Evolutionary conservation across 2,329 filamentous ascomycete species (phyloP), one percentile per base, ranked within the genome.

Genomic region (Fusarium avenaceum): DNA sequence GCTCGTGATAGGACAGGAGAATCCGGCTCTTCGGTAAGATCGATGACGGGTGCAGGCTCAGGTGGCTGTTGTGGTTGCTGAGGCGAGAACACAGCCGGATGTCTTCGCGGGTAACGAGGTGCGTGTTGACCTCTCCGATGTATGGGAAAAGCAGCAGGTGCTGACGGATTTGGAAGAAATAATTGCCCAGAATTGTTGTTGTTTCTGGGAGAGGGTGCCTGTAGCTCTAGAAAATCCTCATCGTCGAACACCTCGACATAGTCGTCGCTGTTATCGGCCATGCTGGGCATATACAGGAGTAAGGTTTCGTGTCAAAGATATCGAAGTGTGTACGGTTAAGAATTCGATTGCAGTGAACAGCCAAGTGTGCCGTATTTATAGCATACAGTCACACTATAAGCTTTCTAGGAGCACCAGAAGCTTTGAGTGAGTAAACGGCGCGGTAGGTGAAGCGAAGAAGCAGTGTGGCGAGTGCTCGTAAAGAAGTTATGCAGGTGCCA

Each of bases 21-120:
- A 71, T 86, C 84, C 0, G 83, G 82, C 65, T 85, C 84, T 11
- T 78, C 79, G 1, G 84, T 86, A 47, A 87, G 74, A 58, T 86
- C 84, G 43, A 86, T 86, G 15, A 86, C 75, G 19, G 78, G 67
- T 7, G 76, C 51, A 22, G 54, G 72, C n/a, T 58, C 49, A 39
- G 64, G 64, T 46, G 58, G 63, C 17, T 42, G 26, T 19, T 47
- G 24, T 13, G 19, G 22, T 39, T 33, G 57, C 47, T 67, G 69
- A n/a, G 49, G 46, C 43, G 63, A 58, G 15, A 48, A 32, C 15
- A 55, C 51, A 11, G 43, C 47, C 22, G 51, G 55, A 19, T 40
- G 40, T 28, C 42, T 60, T 19, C 63, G 48, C 42, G 53, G 45
- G 45, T 40, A 60, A 28, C 61, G 67, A 19, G 45, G 20, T 14